Percentiles rank a stretch among this genome's conserved stretches.
Evolutionary conservation across 768 basidiomycete species (phyloP).

Genomic region (Hericium erinaceus): DNA sequence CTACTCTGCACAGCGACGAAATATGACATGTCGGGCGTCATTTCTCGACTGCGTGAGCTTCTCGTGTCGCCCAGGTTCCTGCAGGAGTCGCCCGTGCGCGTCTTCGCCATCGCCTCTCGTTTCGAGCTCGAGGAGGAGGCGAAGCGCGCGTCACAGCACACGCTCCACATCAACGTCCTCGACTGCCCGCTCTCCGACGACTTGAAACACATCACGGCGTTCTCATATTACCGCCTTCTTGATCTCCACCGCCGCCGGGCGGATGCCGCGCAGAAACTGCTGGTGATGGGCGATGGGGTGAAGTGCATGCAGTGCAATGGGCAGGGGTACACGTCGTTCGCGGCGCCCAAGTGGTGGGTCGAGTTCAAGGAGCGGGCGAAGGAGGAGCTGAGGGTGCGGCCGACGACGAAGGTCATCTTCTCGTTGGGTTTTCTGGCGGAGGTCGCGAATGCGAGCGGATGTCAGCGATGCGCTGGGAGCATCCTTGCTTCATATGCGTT

Average conservation of each 20-base stretch:
- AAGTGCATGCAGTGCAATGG: conserved; percentile 67
- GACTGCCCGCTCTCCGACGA: conserved; percentile 54
- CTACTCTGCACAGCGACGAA: conserved; percentile 49
- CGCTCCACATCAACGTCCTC: conserved; percentile 43
- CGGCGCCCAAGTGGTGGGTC: conserved; percentile 61
- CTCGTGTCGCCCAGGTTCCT: conserved; percentile 45
- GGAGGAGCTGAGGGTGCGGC: conserved; percentile 46
- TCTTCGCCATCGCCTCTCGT: conserved; percentile 64
- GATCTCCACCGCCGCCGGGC: conserved; percentile 48
- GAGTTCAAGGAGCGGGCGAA: conserved; percentile 48
- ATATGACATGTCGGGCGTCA: conserved; percentile 47
- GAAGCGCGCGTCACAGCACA: conserved; percentile 47
- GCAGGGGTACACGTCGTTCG: conserved; percentile 30
- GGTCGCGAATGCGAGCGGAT: conserved; percentile 41
- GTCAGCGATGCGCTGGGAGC: conserved; percentile 57
- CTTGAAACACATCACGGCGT: conserved; percentile 57
- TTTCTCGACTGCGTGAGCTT: conserved; percentile 37
- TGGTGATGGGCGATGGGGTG: conserved; percentile 38
- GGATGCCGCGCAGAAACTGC: conserved; percentile 35
- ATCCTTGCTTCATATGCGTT: conserved; percentile 53
- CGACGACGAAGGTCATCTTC: conserved; percentile 53
- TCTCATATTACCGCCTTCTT: conserved; percentile 56
- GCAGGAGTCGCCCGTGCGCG: conserved; percentile 40
- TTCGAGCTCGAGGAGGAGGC: conserved; percentile 59
- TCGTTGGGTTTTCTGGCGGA: conserved; percentile 47